Evolutionary conservation across 73 alveolate species (phyloP), one percentile per base, ranked within the genome.

Genomic region (Paramecium octaurelia): DNA sequence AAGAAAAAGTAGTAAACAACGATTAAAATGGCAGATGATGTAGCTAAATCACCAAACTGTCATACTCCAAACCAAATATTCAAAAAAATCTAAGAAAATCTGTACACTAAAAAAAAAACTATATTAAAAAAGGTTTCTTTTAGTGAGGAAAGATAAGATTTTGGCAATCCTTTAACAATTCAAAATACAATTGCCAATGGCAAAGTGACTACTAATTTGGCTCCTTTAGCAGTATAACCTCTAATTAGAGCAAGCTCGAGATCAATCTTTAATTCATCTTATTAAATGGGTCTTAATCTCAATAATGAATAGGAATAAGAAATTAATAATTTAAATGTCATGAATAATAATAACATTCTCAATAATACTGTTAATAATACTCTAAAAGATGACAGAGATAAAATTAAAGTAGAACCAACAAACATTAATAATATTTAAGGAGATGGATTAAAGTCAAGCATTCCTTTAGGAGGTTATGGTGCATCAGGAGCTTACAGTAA

Each of bases 11-110:
- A 91, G 84, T 87, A 92, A 60, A 76, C 88, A 85, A 24, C 85
- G 14, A 92, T 84, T 71, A 91, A 94, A 8, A 40, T 86, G n/a
- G 46, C 57, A n/a, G 95, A 86, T 86, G 96, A 95, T 64, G 88
- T 57, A 7, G 44, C 86, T 10, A 87, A 93, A 21, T 86, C 87
- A 11, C 84, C 84, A 2, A 64, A 64, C 10, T 34, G 48, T 14
- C 84, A 27, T 64, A 64, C 84, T 64, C 87, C 57, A 10, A 73
- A 73, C n/a, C 6, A 35, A 73, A 73, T 36, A 1, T 29, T 73
- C 8, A 64, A 64, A 24, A 16, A 73, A 7, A 34, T 73, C 18
- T 73, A 73, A 73, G 9, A 38, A 20, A 34, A 73, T 73, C 59
- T 64, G 4, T 64, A 64, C 1, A 18, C 18, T 20, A 36, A 73